Evolutionary conservation across 2,329 filamentous ascomycete species (phyloP).

Genomic region (Cladorrhinum sp.): DNA sequence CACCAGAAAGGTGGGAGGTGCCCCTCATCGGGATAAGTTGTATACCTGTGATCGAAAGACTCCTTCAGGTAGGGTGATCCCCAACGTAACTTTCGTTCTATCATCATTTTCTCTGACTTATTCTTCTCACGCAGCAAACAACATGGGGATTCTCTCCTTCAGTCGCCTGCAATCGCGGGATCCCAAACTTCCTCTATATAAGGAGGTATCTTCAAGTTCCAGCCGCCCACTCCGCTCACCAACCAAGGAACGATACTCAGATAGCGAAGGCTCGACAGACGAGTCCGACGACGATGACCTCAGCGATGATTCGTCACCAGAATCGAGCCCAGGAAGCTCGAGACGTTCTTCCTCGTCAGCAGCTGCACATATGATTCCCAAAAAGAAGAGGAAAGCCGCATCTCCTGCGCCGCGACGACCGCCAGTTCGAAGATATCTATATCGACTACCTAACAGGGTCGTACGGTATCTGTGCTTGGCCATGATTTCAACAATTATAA

Average conservation of each 20-base stretch:
- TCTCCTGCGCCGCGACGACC: slow-evolving; percentile 32
- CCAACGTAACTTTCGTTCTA: too few relatives aligned
- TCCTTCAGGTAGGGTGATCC: background rate
- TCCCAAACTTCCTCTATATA: slow-evolving; percentile 50
- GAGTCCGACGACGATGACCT: slow-evolving; percentile 40
- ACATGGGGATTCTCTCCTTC: slow-evolving; percentile 49
- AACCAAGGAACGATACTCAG: slow-evolving; percentile 51
- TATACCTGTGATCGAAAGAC: background rate
- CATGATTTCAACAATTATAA: slow-evolving; percentile 63
- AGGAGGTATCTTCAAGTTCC: slow-evolving; percentile 35
- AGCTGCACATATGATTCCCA: slow-evolving; percentile 45
- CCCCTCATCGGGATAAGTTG: background rate
- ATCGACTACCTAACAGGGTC: slow-evolving; percentile 68
- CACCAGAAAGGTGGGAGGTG: background rate
- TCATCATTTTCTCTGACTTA: background rate
- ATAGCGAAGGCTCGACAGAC: slow-evolving; percentile 42
- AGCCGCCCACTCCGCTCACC: slow-evolving; percentile 25
- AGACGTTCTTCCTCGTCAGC: slow-evolving; percentile 48
- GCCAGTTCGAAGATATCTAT: slow-evolving; percentile 41
- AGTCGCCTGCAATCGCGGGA: slow-evolving; percentile 48
- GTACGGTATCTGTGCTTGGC: slow-evolving; percentile 75
- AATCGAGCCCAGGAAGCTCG: slow-evolving; percentile 48
- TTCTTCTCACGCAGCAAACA: background rate
- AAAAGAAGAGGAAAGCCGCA: slow-evolving; percentile 31
- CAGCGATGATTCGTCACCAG: slow-evolving; percentile 39